A percentile compares a stretch with the other conserved stretches of the same genome.
These are phyloP conservation scores for Acanthochlamys bracteata DNA, from an alignment of 106 monocot genomes.

Conservation along the genomic window DNA sequence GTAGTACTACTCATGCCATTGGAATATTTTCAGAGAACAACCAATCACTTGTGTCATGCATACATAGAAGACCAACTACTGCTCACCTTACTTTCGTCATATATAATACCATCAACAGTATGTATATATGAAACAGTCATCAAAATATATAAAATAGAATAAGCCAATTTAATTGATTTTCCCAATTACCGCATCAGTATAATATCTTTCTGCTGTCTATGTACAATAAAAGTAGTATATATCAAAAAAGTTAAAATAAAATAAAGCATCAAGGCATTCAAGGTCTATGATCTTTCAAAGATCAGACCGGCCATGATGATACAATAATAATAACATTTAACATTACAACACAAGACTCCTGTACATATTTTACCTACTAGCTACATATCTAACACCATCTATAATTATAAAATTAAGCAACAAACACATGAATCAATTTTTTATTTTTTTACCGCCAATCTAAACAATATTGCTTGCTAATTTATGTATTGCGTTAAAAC, in stretches of 20 bases:
- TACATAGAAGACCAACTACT: too few relatives aligned
- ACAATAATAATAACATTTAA: too few relatives aligned
- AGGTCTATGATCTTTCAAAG: neutral
- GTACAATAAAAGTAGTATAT: neutral
- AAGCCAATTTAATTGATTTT: neutral
- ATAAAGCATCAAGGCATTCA: neutral
- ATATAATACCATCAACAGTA: neutral
- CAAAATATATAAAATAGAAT: neutral
- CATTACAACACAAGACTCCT: too few relatives aligned
- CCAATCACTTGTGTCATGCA: too few relatives aligned
- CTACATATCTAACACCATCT: too few relatives aligned
- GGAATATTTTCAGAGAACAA: too few relatives aligned
- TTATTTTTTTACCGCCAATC: neutral
- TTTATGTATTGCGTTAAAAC: conserved; percentile 9
- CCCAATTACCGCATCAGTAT: neutral
- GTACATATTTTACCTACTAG: neutral
- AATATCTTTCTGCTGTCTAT: neutral
- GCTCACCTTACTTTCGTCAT: too few relatives aligned
- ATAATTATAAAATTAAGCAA: conserved; percentile 2
- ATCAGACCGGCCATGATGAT: too few relatives aligned
- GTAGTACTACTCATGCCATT: too few relatives aligned
- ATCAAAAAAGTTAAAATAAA: neutral
- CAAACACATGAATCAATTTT: neutral
- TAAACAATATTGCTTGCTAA: neutral
- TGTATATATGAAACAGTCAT: neutral